Conservation (phyloP, 2,329 filamentous ascomycete species). For the Cordyceps militaris region DNA sequence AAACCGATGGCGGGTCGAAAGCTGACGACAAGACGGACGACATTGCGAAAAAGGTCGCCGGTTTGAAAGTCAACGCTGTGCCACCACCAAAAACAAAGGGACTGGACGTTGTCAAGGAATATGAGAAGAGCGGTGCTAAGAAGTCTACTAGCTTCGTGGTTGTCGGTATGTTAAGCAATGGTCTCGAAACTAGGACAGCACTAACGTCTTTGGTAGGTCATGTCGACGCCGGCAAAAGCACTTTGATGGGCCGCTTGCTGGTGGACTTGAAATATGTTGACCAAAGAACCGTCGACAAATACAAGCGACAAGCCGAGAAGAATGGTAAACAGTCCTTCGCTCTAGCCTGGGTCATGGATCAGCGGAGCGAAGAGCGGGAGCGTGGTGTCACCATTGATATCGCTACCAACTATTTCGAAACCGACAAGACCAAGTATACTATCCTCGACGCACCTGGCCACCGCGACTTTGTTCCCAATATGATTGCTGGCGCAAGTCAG, state of each 20-base stretch:
- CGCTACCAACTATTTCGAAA: slow-evolving; percentile 90
- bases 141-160: slow-evolving; percentile 86
- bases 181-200: neutral
- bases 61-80: slow-evolving; percentile 41
- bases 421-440: slow-evolving; percentile 77
- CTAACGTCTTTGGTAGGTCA: slow-evolving; percentile 55
- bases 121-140: slow-evolving; percentile 67
- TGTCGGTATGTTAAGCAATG: slow-evolving; percentile 57
- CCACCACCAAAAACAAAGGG: slow-evolving; percentile 66
- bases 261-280: slow-evolving; percentile 85
- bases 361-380: slow-evolving; percentile 79
- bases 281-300: slow-evolving; percentile 80
- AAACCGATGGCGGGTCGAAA: slow-evolving; percentile 29
- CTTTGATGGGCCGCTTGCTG: slow-evolving; percentile 89
- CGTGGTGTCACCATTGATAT: slow-evolving; percentile 96
- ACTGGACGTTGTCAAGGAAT: slow-evolving; percentile 76
- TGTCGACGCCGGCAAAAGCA: slow-evolving; percentile 96
- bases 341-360: slow-evolving; percentile 93
- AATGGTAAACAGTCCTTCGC: slow-evolving; percentile 95
- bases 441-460: slow-evolving; percentile 95
- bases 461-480: slow-evolving; percentile 94
- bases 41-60: slow-evolving; percentile 25
- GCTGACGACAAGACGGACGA: slow-evolving; percentile 17
- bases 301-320: slow-evolving; percentile 79
- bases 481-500: slow-evolving; percentile 95